These are phyloP conservation scores for Neospermospora avenae DNA, from an alignment of 2,329 filamentous ascomycete species.

Conservation along the genomic window DNA sequence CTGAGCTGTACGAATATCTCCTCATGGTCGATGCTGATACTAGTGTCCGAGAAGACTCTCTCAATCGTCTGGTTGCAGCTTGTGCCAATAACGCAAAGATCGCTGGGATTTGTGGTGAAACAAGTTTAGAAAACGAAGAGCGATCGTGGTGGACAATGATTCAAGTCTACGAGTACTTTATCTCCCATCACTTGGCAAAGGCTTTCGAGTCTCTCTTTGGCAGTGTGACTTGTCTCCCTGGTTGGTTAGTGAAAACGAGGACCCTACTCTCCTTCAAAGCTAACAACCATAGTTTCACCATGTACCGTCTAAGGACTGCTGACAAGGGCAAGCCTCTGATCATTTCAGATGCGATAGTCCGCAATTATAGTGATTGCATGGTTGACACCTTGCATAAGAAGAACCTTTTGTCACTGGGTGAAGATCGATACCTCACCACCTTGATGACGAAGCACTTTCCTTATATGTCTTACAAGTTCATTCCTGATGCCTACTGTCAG, in stretches of 20 bases:
- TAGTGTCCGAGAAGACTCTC: constrained; percentile 83
- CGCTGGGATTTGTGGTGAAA: constrained; percentile 96
- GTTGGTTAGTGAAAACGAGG: constrained; percentile 69
- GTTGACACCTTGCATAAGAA: constrained; percentile 94
- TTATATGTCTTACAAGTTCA: constrained; percentile 91
- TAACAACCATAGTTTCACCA: constrained; percentile 75
- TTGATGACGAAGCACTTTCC: constrained; percentile 99
- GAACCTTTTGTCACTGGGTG: constrained; percentile 88
- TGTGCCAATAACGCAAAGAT: constrained; percentile 95
- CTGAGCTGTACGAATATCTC: constrained; percentile 94
- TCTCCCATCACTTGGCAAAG: constrained; percentile 95
- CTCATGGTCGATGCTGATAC: constrained; percentile 99
- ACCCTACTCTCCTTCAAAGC: constrained; percentile 19
- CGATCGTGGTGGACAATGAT: constrained; percentile 99
- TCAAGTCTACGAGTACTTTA: constrained; percentile 99
- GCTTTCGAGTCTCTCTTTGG: constrained; percentile 97
- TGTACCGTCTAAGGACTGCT: constrained; percentile 93
- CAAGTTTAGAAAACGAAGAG: constrained; percentile 92
- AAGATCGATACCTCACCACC: constrained; percentile 95
- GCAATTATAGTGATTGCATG: constrained; percentile 82
- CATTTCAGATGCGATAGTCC: constrained; percentile 82
- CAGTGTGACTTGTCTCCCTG: constrained; percentile 96
- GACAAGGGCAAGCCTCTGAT: constrained; percentile 94
- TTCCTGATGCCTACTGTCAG: constrained; percentile 86
- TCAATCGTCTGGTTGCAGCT: constrained; percentile 87